Percentiles rank a stretch among this genome's conserved stretches.
Conservation (phyloP, 108 stramenopile species). For the Hondaea fermentalgiana region DNA sequence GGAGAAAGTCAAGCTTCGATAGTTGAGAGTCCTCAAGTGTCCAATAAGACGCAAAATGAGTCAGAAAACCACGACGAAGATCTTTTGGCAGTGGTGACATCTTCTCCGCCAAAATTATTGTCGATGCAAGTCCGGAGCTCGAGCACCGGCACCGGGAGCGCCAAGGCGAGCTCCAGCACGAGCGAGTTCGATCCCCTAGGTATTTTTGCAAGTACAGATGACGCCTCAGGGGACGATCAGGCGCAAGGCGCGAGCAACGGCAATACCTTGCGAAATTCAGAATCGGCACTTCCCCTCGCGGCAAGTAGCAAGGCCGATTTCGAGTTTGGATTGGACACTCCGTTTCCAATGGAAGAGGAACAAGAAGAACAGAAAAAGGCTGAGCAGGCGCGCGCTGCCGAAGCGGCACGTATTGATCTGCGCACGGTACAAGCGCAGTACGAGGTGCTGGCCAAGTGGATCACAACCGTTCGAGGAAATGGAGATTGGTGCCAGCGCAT, state of each 20-base stretch:
- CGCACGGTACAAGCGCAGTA: background rate
- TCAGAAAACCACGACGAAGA: too few relatives aligned
- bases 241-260: background rate
- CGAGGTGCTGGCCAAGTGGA: background rate
- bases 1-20: too few relatives aligned
- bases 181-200: background rate
- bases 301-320: background rate
- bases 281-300: background rate
- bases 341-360: background rate
- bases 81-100: too few relatives aligned
- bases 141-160: too few relatives aligned
- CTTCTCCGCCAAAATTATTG: too few relatives aligned
- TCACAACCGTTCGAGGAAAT: background rate
- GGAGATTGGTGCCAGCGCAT: conserved; percentile 2
- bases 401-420: background rate
- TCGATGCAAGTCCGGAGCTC: too few relatives aligned
- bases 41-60: too few relatives aligned
- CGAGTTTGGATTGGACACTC: background rate
- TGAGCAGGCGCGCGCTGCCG: background rate
- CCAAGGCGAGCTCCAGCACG: background rate
- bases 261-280: background rate
- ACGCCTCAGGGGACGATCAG: too few relatives aligned
- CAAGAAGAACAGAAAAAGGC: background rate
- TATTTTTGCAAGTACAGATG: background rate
- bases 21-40: too few relatives aligned